Percentiles rank a stretch among this genome's conserved stretches.
Conservation (phyloP, 345 rosid species). For the Ricinus communis region DNA sequence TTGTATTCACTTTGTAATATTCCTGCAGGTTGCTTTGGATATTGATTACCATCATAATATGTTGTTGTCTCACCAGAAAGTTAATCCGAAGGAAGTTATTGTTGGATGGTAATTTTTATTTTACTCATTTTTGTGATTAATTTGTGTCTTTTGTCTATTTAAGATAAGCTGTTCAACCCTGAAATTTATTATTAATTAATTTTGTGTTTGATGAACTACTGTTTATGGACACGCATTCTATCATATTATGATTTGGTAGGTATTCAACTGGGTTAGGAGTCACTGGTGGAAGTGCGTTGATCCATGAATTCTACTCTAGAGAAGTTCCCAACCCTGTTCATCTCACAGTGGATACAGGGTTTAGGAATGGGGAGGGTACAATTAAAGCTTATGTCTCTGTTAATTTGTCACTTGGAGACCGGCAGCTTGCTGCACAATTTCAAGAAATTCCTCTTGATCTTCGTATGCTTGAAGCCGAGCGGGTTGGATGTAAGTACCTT, state of each 20-base stretch:
- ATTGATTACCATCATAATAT: slow-evolving; percentile 94
- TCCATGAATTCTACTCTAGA: slow-evolving; percentile 89
- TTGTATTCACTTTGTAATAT: not conserved
- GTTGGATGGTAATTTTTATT: slow-evolving; percentile 79
- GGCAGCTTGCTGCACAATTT: slow-evolving; percentile 85
- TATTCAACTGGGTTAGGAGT: slow-evolving; percentile 94
- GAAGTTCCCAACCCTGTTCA: slow-evolving; percentile 90
- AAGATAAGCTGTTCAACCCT: too few species aligned
- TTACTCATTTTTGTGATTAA: not conserved
- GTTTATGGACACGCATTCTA: too few species aligned
- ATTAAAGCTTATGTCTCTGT: slow-evolving; percentile 80
- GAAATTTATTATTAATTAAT: not conserved
- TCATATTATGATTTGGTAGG: slow-evolving; percentile 37
- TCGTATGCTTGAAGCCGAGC: slow-evolving; percentile 91
- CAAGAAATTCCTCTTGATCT: slow-evolving; percentile 97
- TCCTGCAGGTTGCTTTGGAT: slow-evolving; percentile 84
- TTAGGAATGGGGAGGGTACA: slow-evolving; percentile 69
- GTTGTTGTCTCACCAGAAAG: slow-evolving; percentile 82
- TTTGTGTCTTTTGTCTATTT: too few species aligned
- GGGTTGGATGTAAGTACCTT: slow-evolving; percentile 78
- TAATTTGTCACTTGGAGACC: slow-evolving; percentile 79
- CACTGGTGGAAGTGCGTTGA: slow-evolving; percentile 82
- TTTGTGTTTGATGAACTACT: too few species aligned
- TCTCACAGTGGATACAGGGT: slow-evolving; percentile 83
- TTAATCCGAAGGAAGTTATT: slow-evolving; percentile 90